phyloP scores from a whole-genome alignment of 352 stramenopile species.

The Globisporangium cylindrosporum region DNA sequence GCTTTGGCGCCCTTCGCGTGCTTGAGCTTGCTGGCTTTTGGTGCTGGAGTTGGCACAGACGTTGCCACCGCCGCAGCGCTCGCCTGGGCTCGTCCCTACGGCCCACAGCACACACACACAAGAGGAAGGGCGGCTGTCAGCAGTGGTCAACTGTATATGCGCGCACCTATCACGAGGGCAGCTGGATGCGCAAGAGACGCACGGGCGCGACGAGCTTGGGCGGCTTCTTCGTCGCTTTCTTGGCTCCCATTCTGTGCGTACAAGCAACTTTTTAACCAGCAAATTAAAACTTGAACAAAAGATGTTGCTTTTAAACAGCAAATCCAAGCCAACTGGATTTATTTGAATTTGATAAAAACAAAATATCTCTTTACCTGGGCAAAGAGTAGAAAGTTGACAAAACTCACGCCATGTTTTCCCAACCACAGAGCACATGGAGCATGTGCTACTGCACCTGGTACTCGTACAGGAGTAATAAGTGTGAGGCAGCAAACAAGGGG shows the following conservation, averaged over 20 bases:
- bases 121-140: neutral
- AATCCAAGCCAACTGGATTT: neutral
- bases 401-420: too few relatives aligned
- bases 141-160: too few relatives aligned
- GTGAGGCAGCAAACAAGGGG: too few relatives aligned
- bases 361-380: too few relatives aligned
- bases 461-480: too few relatives aligned
- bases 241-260: neutral
- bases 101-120: neutral
- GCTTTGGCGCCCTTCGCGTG: constrained; percentile 9
- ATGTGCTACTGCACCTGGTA: too few relatives aligned
- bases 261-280: neutral
- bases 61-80: neutral
- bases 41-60: neutral
- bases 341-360: too few relatives aligned
- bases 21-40: constrained; percentile 11
- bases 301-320: neutral
- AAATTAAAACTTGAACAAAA: neutral
- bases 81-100: neutral
- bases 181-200: neutral
- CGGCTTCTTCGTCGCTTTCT: neutral
- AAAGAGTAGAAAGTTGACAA: too few relatives aligned
- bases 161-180: neutral
- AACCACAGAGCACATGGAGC: too few relatives aligned
- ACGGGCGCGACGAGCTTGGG: neutral